These are phyloP conservation scores for Leishmania mexicana DNA, from an alignment of 208 protist species.

Conservation along the genomic window DNA sequence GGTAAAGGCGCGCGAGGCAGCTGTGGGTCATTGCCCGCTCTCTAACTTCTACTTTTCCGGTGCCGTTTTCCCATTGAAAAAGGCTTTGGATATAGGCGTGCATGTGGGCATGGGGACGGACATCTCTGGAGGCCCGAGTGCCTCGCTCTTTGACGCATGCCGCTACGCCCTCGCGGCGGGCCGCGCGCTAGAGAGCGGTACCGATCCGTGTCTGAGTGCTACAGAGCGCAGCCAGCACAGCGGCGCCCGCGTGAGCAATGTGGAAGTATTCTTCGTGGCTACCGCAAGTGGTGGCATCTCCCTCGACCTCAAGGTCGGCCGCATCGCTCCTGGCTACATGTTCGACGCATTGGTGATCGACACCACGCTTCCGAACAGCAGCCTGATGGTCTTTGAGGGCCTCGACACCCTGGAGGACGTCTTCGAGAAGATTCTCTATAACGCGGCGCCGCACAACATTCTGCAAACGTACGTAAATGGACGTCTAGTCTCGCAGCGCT, in stretches of 20 bases:
- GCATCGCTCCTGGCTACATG: slow-evolving; percentile 79
- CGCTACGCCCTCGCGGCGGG: slow-evolving; percentile 76
- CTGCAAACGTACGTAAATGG: slow-evolving; percentile 67
- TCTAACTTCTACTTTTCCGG: slow-evolving; percentile 93
- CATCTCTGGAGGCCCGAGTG: slow-evolving; percentile 86
- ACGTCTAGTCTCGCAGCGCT: slow-evolving; percentile 46
- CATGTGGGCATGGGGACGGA: slow-evolving; percentile 95
- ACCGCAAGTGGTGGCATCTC: slow-evolving; percentile 87
- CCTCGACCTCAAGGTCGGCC: slow-evolving; percentile 90
- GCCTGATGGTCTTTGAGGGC: slow-evolving; percentile 60
- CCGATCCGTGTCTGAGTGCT: slow-evolving; percentile 30
- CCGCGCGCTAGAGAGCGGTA: slow-evolving; percentile 59
- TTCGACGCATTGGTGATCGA: slow-evolving; percentile 92
- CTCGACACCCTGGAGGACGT: slow-evolving; percentile 59
- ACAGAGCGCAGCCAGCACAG: slow-evolving; percentile 32
- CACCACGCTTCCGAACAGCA: slow-evolving; percentile 43
- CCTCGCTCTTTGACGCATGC: slow-evolving; percentile 88
- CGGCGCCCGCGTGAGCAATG: slow-evolving; percentile 39
- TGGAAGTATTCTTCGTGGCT: slow-evolving; percentile 88
- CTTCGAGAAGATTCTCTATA: slow-evolving; percentile 84
- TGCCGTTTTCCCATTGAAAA: slow-evolving; percentile 72
- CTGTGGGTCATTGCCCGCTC: slow-evolving; percentile 92
- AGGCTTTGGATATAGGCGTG: slow-evolving; percentile 65
- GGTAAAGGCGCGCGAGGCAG: slow-evolving; percentile 54
- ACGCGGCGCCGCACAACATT: slow-evolving; percentile 65